These are phyloP conservation scores for Trichosporon faecale DNA, from an alignment of 1,284 basidiomycete species.

Conservation along the genomic window DNA sequence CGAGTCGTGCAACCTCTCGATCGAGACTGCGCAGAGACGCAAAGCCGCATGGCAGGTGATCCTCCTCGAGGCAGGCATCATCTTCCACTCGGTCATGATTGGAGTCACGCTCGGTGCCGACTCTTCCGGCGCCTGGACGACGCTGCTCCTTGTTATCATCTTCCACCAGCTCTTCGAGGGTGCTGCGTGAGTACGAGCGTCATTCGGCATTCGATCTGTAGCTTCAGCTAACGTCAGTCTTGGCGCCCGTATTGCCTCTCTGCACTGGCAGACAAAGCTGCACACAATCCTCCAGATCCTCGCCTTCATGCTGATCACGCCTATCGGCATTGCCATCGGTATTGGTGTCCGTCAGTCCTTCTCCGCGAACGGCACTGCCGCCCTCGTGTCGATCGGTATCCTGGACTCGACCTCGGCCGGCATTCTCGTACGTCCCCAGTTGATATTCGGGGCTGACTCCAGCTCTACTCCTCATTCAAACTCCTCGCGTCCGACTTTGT, in stretches of 20 bases:
- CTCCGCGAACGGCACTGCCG: constrained; percentile 36
- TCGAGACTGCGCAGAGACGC: background rate
- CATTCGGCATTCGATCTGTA: background rate
- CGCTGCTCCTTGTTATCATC: constrained; percentile 34
- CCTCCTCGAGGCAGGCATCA: constrained; percentile 53
- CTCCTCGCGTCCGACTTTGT: constrained; percentile 34
- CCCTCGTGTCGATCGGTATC: constrained; percentile 39
- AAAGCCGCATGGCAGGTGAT: constrained; percentile 39
- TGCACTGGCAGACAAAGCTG: constrained; percentile 21
- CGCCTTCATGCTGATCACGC: constrained; percentile 32
- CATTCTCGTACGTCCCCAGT: constrained; percentile 57
- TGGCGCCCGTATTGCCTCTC: constrained; percentile 35
- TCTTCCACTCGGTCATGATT: constrained; percentile 45
- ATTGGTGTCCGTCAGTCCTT: constrained; percentile 37
- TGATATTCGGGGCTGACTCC: background rate
- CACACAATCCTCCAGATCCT: constrained; percentile 28
- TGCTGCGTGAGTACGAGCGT: constrained; percentile 18
- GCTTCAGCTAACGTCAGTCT: constrained; percentile 12
- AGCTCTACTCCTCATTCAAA: constrained; percentile 39
- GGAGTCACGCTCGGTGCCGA: constrained; percentile 33
- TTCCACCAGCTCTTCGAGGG: constrained; percentile 46
- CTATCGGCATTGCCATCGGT: constrained; percentile 35
- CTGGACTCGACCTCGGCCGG: constrained; percentile 73
- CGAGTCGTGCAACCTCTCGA: background rate
- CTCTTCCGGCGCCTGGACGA: constrained; percentile 30